These are phyloP conservation scores for Aspergillus brunneoviolaceus DNA, from an alignment of 2,329 filamentous ascomycete genomes.

Conservation along the genomic window DNA sequence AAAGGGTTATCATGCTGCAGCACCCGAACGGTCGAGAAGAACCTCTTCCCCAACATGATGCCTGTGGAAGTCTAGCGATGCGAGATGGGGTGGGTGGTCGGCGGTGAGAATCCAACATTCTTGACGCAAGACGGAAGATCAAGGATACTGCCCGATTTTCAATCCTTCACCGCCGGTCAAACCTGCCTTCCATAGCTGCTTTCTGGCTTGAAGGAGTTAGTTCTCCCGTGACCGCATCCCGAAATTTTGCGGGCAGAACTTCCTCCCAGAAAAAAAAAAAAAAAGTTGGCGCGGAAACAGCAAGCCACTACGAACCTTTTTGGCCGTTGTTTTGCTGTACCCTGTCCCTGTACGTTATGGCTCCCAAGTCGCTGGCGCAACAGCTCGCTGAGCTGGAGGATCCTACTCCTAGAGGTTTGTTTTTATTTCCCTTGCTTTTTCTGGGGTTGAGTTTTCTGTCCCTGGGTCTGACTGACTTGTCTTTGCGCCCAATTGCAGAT, in stretches of 20 bases:
- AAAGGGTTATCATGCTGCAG: slow-evolving; percentile 83
- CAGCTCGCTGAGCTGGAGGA: slow-evolving; percentile 64
- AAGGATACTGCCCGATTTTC: slow-evolving; percentile 21
- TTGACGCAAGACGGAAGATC: not conserved
- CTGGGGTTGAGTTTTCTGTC: not conserved
- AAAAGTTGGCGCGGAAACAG: slow-evolving; percentile 20
- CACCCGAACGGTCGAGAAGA: slow-evolving; percentile 57
- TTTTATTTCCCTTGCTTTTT: not conserved
- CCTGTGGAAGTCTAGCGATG: not conserved
- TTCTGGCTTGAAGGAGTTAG: not conserved
- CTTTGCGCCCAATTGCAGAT: slow-evolving; percentile 51
- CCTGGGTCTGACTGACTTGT: no score
- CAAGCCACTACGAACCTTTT: slow-evolving; percentile 3
- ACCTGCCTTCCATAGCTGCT: not conserved
- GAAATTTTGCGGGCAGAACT: slow-evolving; percentile 21
- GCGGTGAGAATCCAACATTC: slow-evolving; percentile 1
- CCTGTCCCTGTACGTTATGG: slow-evolving; percentile 18
- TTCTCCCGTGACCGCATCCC: slow-evolving; percentile 17
- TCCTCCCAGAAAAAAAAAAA: slow-evolving; percentile 15
- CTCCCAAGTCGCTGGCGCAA: slow-evolving; percentile 58
- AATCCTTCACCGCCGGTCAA: slow-evolving; percentile 19
- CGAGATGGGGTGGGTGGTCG: not conserved
- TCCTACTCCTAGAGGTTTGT: slow-evolving; percentile 60
- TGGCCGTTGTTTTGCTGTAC: no score
- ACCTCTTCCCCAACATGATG: slow-evolving; percentile 33